Conservation (phyloP, 305 asterid species). For the Rubia tinctorum region DNA sequence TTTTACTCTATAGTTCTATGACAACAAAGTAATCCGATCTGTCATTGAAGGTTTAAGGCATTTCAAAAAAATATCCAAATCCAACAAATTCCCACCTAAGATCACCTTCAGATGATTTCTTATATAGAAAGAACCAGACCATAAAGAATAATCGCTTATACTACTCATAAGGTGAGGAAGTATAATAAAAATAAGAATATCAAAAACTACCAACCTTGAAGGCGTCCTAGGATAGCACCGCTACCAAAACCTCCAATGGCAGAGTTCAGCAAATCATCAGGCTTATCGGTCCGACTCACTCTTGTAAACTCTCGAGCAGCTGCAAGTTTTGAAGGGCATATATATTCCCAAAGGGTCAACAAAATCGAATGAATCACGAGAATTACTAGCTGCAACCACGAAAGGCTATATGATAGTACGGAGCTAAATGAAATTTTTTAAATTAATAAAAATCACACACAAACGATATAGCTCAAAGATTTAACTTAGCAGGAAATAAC, state of each 20-base stretch:
- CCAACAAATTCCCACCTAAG: background rate
- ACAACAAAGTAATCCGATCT: background rate
- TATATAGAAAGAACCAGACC: background rate
- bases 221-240: slow-evolving; percentile 91
- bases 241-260: slow-evolving; percentile 75
- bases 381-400: background rate
- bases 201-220: slow-evolving; percentile 63
- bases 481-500: background rate
- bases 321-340: slow-evolving; percentile 7
- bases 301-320: slow-evolving; percentile 91
- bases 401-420: background rate
- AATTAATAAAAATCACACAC: background rate
- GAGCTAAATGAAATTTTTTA: background rate
- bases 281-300: slow-evolving; percentile 74
- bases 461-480: background rate
- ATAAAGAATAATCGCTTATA: background rate
- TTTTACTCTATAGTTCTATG: background rate
- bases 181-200: background rate
- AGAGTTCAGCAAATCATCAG: slow-evolving; percentile 87
- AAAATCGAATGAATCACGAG: background rate
- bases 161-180: background rate
- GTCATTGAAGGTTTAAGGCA: background rate
- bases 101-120: background rate
- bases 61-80: background rate
- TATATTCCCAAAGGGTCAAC: background rate